These are phyloP conservation scores for Dactylellina parvicollis DNA, from an alignment of 2,329 filamentous ascomycete species.

Conservation along the genomic window DNA sequence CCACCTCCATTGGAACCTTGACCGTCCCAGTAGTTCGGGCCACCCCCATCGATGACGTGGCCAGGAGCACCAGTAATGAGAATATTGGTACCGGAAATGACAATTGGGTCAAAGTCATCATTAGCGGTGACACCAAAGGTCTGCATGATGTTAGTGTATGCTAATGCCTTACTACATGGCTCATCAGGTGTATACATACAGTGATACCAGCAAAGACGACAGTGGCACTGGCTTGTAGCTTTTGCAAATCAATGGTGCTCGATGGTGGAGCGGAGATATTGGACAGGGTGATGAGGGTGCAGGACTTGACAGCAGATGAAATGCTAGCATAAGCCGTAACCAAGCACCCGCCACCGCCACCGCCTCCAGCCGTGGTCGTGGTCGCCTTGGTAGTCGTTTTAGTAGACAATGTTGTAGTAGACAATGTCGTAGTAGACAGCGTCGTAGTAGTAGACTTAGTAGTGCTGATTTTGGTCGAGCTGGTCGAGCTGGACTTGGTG, in stretches of 20 bases:
- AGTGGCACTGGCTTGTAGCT: slow-evolving; percentile 21
- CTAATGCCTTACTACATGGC: not conserved
- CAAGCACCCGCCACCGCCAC: slow-evolving; percentile 2
- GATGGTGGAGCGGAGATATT: slow-evolving; percentile 37
- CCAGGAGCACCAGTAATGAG: slow-evolving; percentile 67
- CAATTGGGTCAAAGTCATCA: slow-evolving; percentile 22
- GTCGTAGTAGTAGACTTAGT: slow-evolving; percentile 1
- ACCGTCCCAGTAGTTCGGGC: slow-evolving; percentile 71
- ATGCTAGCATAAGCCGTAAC: slow-evolving; percentile 34
- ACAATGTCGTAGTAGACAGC: not conserved
- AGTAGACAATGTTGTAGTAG: not conserved
- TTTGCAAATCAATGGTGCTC: slow-evolving; percentile 28
- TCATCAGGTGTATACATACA: not conserved
- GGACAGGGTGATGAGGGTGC: slow-evolving; percentile 22
- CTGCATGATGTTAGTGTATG: not conserved
- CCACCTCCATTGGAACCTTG: slow-evolving; percentile 61
- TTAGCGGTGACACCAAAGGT: slow-evolving; percentile 29
- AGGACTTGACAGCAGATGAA: slow-evolving; percentile 29
- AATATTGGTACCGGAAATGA: slow-evolving; percentile 68
- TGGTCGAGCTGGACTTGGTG: not conserved
- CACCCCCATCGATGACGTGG: slow-evolving; percentile 68
- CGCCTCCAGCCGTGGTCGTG: not conserved
- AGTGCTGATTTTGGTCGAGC: not conserved
- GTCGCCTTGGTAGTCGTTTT: slow-evolving; percentile 20
- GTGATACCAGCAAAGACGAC: slow-evolving; percentile 28